A percentile compares a stretch with the other conserved stretches of the same genome.
phyloP scores from a whole-genome alignment of 179 eudicot species.

The Gypsophila paniculata region DNA sequence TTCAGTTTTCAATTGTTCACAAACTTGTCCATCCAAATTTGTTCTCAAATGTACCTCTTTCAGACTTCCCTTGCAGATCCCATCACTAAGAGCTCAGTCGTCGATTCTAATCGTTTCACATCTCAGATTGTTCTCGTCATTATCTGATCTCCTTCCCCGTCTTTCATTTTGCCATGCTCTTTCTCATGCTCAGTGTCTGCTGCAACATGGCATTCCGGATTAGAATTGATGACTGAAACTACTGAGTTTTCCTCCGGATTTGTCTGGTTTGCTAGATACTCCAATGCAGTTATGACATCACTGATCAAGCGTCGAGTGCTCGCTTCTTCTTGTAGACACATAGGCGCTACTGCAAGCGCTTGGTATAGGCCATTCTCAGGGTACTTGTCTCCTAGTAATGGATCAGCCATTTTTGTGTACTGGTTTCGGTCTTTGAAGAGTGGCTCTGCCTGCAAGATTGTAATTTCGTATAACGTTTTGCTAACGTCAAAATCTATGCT shows the following conservation, averaged over 20 bases:
- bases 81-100: conserved; percentile 20
- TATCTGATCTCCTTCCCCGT: neutral
- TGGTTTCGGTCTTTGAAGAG: conserved; percentile 50
- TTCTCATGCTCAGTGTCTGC: no score
- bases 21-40: neutral
- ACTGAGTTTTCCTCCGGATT: conserved; percentile 20
- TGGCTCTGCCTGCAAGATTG: conserved; percentile 59
- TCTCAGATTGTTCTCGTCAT: neutral
- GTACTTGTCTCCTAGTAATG: conserved; percentile 54
- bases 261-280: conserved; percentile 39
- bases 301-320: conserved; percentile 62
- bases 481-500: neutral
- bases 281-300: conserved; percentile 83
- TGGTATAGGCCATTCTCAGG: conserved; percentile 61
- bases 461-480: neutral
- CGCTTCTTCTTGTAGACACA: conserved; percentile 89
- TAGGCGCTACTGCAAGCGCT: conserved; percentile 74
- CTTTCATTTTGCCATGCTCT: conserved; percentile 8
- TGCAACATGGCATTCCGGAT: neutral
- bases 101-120: conserved; percentile 19
- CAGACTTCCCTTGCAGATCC: conserved; percentile 8
- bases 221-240: conserved; percentile 9
- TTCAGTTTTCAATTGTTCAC: neutral
- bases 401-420: conserved; percentile 60
- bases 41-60: conserved; percentile 4